Percentiles rank a stretch among this genome's conserved stretches.
Conservation (phyloP, 768 basidiomycete species). For the Leccinum incarnatum region DNA sequence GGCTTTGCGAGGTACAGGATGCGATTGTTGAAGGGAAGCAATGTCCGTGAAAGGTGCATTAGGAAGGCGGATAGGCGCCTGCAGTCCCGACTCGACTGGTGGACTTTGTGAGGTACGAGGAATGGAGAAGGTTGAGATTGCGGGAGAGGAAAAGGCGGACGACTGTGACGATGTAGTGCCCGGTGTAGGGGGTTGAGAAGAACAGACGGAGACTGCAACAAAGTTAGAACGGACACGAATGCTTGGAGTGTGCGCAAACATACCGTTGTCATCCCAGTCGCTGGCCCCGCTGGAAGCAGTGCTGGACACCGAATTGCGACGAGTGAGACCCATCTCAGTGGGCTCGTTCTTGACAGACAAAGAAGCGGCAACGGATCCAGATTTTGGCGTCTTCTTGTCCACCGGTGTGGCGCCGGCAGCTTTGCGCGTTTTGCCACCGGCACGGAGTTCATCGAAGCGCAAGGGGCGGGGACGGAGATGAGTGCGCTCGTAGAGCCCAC, state of each 20-base stretch:
- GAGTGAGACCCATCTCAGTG: slow-evolving; percentile 46
- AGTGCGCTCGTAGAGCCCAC: slow-evolving; percentile 87
- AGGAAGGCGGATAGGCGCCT: slow-evolving; percentile 60
- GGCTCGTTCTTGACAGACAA: slow-evolving; percentile 62
- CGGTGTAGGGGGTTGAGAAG: slow-evolving; percentile 35
- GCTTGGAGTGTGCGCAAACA: slow-evolving; percentile 21
- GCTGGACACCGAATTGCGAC: slow-evolving; percentile 66
- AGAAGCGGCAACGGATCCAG: slow-evolving; percentile 38
- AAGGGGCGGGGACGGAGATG: slow-evolving; percentile 80
- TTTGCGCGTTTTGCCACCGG: slow-evolving; percentile 82
- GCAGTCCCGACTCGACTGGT: slow-evolving; percentile 44
- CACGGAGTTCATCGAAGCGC: slow-evolving; percentile 83
- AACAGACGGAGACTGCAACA: slow-evolving; percentile 25
- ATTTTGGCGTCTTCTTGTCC: slow-evolving; percentile 33
- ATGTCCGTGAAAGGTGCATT: slow-evolving; percentile 72
- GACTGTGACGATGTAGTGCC: slow-evolving; percentile 55
- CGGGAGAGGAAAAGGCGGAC: slow-evolving; percentile 68
- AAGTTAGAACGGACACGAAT: not conserved
- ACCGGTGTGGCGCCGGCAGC: slow-evolving; percentile 17
- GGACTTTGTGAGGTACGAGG: slow-evolving; percentile 55
- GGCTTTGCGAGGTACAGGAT: slow-evolving; percentile 32
- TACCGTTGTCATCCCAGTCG: slow-evolving; percentile 83
- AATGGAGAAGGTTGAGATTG: slow-evolving; percentile 56
- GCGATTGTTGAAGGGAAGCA: slow-evolving; percentile 46
- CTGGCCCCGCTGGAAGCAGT: slow-evolving; percentile 49